phyloP scores from a whole-genome alignment of 441 rosid species.

The Gossypium schwendimanii region DNA sequence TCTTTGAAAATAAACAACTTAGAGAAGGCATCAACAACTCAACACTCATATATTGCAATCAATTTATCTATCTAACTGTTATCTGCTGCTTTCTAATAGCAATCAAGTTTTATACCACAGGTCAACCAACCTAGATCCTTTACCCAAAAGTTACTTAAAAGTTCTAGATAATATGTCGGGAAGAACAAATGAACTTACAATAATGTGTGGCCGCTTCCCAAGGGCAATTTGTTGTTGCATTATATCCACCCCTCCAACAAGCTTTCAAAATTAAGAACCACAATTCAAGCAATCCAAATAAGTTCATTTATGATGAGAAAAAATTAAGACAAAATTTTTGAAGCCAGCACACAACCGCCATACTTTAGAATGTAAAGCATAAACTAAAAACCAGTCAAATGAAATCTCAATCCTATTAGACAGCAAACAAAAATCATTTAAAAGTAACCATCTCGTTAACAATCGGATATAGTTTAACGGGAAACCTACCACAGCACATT shows the following conservation, averaged over 20 bases:
- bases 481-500: constrained; percentile 74
- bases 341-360: background rate
- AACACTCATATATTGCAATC: background rate
- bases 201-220: constrained; percentile 77
- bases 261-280: constrained; percentile 33
- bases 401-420: background rate
- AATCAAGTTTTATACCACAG: background rate
- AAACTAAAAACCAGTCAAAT: background rate
- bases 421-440: background rate
- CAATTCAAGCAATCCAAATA: background rate
- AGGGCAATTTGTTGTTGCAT: constrained; percentile 72
- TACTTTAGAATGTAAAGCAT: background rate
- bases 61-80: background rate
- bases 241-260: constrained; percentile 92
- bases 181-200: constrained; percentile 41
- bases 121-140: background rate
- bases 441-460: background rate
- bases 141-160: background rate
- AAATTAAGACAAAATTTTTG: background rate
- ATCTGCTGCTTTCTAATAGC: background rate
- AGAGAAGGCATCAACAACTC: background rate
- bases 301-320: background rate
- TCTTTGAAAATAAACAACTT: background rate
- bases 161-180: background rate
- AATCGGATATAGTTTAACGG: background rate